These are phyloP conservation scores for Metarhizium sp. DNA, from an alignment of 2,329 filamentous ascomycete genomes.

Conservation along the genomic window DNA sequence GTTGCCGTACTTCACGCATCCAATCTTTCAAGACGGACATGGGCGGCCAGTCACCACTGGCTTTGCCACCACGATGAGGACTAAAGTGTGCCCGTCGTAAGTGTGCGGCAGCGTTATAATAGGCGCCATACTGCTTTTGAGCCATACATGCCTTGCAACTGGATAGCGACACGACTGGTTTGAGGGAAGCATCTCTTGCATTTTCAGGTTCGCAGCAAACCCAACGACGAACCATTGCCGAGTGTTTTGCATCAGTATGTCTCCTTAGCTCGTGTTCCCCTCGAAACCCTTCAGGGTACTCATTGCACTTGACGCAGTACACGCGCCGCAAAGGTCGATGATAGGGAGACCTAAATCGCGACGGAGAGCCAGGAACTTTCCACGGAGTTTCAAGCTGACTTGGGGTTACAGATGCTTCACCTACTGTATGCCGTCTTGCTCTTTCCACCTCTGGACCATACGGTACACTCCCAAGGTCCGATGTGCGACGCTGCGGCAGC, in stretches of 20 bases:
- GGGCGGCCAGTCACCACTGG: slow-evolving; percentile 49
- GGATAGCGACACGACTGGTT: slow-evolving; percentile 41
- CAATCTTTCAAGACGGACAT: slow-evolving; percentile 50
- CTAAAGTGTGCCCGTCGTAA: slow-evolving; percentile 48
- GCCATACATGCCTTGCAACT: slow-evolving; percentile 49
- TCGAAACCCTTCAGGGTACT: slow-evolving; percentile 78
- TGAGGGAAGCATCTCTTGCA: slow-evolving; percentile 25
- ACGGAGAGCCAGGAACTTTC: slow-evolving; percentile 31
- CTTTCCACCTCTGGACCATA: slow-evolving; percentile 9
- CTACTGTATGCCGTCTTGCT: slow-evolving; percentile 34
- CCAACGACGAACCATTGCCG: slow-evolving; percentile 45
- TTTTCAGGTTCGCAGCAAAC: slow-evolving; percentile 43
- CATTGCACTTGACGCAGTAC: slow-evolving; percentile 68
- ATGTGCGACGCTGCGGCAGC: slow-evolving; percentile 5
- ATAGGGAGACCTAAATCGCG: slow-evolving; percentile 30
- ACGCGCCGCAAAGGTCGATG: slow-evolving; percentile 59
- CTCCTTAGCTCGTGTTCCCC: slow-evolving; percentile 78
- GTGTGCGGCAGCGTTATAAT: slow-evolving; percentile 52
- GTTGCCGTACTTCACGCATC: slow-evolving; percentile 50
- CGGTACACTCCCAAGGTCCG: slow-evolving; percentile 2
- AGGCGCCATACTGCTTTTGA: slow-evolving; percentile 48
- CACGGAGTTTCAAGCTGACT: slow-evolving; percentile 28
- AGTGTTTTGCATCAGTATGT: slow-evolving; percentile 52
- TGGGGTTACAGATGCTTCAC: slow-evolving; percentile 33
- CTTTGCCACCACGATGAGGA: slow-evolving; percentile 44